phyloP scores from a whole-genome alignment of 306 rosid species.

The Vachellia pachyceras region DNA sequence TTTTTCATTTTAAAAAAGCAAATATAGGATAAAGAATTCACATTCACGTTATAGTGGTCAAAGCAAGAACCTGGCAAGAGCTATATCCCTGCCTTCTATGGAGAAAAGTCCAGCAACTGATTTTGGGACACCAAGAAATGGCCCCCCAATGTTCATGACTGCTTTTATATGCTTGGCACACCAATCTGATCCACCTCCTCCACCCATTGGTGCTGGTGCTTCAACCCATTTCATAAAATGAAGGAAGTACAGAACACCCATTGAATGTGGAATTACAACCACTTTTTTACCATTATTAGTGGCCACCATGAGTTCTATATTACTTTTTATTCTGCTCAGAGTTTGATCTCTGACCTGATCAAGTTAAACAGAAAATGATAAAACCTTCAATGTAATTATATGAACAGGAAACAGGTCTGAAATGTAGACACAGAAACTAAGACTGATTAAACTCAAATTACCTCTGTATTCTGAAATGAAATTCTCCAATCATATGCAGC shows the following conservation, averaged over 20 bases:
- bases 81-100: constrained; percentile 79
- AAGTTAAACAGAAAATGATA: constrained; percentile 39
- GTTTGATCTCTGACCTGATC: constrained; percentile 74
- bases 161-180: constrained; percentile 85
- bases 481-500: constrained; percentile 92
- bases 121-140: constrained; percentile 88
- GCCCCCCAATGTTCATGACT: constrained; percentile 79
- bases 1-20: background rate
- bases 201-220: constrained; percentile 80
- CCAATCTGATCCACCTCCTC: constrained; percentile 89
- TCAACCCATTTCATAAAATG: constrained; percentile 96
- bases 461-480: constrained; percentile 92
- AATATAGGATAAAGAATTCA: constrained; percentile 25
- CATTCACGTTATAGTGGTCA: constrained; percentile 21
- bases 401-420: constrained; percentile 5
- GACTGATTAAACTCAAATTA: constrained; percentile 35
- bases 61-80: constrained; percentile 74
- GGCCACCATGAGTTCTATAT: constrained; percentile 82
- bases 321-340: constrained; percentile 80
- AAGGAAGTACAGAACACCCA: constrained; percentile 84
- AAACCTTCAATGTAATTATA: constrained; percentile 21
- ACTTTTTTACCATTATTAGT: constrained; percentile 79
- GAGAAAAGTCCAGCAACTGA: constrained; percentile 81
- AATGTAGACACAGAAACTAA: background rate
- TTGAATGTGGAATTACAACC: constrained; percentile 85